Conservation (phyloP, 2,329 filamentous ascomycete species). For the Fonsecaea pugnacius region DNA sequence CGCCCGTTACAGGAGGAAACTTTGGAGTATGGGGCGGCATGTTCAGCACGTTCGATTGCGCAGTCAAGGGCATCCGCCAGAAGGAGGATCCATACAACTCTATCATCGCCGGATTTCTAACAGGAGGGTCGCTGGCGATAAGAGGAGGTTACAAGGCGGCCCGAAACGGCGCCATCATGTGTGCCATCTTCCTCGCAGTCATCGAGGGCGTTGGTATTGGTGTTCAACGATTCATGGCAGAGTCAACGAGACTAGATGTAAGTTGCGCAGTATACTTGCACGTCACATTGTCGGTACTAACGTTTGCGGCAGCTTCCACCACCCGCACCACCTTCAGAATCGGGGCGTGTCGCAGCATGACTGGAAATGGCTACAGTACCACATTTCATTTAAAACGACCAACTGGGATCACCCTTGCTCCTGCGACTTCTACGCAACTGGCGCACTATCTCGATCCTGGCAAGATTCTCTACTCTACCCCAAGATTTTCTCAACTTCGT, state of each 20-base stretch:
- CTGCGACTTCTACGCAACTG: slow-evolving; percentile 18
- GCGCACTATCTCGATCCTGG: slow-evolving; percentile 5
- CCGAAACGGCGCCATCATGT: slow-evolving; percentile 93
- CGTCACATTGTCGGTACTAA: slow-evolving; percentile 16
- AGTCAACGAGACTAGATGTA: slow-evolving; percentile 81
- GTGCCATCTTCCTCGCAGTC: slow-evolving; percentile 88
- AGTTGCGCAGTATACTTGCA: slow-evolving; percentile 36
- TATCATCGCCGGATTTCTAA: slow-evolving; percentile 97
- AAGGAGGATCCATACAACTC: slow-evolving; percentile 99
- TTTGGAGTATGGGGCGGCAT: slow-evolving; percentile 97
- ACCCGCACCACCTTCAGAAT: slow-evolving; percentile 37
- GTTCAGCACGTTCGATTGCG: slow-evolving; percentile 95
- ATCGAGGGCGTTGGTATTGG: slow-evolving; percentile 98
- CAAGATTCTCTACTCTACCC: slow-evolving; percentile 35
- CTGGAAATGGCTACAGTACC: slow-evolving; percentile 34
- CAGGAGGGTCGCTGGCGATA: slow-evolving; percentile 86
- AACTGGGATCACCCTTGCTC: slow-evolving; percentile 8
- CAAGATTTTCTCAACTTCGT: slow-evolving; percentile 20
- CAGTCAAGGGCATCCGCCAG: slow-evolving; percentile 88
- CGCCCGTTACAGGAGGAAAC: slow-evolving; percentile 94
- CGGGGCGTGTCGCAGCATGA: slow-evolving; percentile 37
- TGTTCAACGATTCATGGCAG: slow-evolving; percentile 91
- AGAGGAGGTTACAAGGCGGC: slow-evolving; percentile 90
- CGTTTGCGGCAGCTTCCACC: slow-evolving; percentile 38
- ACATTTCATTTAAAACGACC: slow-evolving; percentile 34